Evolutionary conservation across 768 basidiomycete genomes (phyloP), one percentile per base, ranked within the genome.

Genomic region (Crassisporium funariophilum): DNA sequence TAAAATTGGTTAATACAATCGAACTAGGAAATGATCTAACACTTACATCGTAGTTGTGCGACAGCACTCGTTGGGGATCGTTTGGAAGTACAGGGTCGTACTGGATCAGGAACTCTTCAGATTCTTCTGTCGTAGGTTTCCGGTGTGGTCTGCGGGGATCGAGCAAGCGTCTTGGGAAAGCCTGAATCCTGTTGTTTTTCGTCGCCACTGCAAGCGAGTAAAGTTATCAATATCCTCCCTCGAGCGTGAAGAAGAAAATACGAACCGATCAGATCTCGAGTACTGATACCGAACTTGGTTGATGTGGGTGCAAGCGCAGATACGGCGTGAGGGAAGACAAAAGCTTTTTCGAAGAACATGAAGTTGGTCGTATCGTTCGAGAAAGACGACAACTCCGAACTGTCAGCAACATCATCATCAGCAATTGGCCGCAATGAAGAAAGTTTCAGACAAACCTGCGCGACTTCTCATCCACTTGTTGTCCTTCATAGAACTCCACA

Each of bases 401-500:
- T 77, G 50, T 22, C 47, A 35, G 13, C n/a, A 9, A 47, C 9
- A 38, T 2, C 31, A 38, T 9, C 17, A 34, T 17, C 29, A 38
- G 4, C 20, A 24, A 24, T 13, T 36, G 4, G 5, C 36, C 2
- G 33, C 2, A 42, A 10, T 37, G 34, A 22, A 20, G 53, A 40
- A 48, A 22, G 42, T 24, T 23, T 36, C 20, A 38, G 38, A 58
- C 82, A 4, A 47, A 89, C 91, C 89, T 93, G 49, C 69, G 69
- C 6, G 73, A 84, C 65, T 88, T 88, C 25, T 87, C 81, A 59
- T 91, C 87, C 5, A 77, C 62, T 2, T 68, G 68, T 15, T 68
- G 55, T 0, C 91, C 89, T 62, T 98, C 95, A 64, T 94, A 97
- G 37, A 97, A 69, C 68, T 98, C 95, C 3, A 94, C 88, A 13